phyloP scores from a whole-genome alignment of 495 filamentous ascomycete species.

The Penicillium soppii region DNA sequence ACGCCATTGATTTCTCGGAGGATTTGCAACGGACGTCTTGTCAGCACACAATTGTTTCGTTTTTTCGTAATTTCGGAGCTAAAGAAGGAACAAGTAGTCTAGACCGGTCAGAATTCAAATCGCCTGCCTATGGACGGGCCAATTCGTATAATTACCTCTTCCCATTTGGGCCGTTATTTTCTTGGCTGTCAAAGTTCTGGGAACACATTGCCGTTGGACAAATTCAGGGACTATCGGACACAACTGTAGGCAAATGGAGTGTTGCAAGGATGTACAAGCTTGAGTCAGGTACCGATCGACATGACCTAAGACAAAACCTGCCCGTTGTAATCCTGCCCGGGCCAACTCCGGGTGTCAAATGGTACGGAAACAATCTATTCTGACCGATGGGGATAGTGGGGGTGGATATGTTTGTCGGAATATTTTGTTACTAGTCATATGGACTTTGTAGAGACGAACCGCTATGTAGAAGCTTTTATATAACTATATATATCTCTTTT shows the following conservation, averaged over 20 bases:
- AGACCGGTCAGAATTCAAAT: constrained; percentile 30
- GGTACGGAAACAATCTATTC: neutral
- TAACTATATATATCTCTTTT: too few species aligned
- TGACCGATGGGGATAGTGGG: neutral
- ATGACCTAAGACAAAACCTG: neutral
- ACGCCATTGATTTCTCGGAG: constrained; percentile 11
- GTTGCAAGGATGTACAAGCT: constrained; percentile 7
- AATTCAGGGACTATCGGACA: constrained; percentile 15
- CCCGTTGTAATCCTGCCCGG: constrained; percentile 3
- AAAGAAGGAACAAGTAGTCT: constrained; percentile 25
- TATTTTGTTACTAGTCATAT: neutral
- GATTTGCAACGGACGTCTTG: too few species aligned
- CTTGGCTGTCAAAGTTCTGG: constrained; percentile 1
- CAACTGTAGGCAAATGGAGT: constrained; percentile 14
- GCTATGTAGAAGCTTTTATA: neutral
- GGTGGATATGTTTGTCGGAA: neutral
- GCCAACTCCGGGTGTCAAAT: neutral
- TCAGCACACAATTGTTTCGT: neutral
- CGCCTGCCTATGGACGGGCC: constrained; percentile 5
- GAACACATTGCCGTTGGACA: constrained; percentile 5
- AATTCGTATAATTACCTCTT: constrained; percentile 20
- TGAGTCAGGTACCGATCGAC: constrained; percentile 16
- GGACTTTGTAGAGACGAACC: neutral
- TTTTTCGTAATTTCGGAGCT: constrained; percentile 15
- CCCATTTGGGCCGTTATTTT: neutral